Evolutionary conservation across 345 rosid genomes (phyloP), one percentile per base, ranked within the genome.

Genomic region (Arabis alpina): DNA sequence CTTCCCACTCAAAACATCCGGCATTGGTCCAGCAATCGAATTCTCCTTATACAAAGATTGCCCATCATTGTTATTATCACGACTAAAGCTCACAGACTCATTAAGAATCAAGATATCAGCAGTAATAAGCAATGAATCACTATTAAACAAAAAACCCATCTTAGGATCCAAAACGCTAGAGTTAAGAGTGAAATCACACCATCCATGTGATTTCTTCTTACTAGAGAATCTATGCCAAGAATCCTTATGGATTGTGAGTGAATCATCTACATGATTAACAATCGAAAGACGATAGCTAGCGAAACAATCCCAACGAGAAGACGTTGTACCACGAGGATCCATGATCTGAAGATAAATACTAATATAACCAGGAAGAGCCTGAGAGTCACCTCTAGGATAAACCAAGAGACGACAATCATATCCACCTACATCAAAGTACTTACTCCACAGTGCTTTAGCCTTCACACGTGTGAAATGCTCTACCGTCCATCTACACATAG

Each of bases 171-270:
- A 84, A 56, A 94, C 77, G 9, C 92, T 84, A 4, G 97, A 84
- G 30, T 87, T 84, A 56, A 95, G 92, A 3, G 97, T 85, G 80
- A 94, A 94, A 82, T 94, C 97, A 72, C 99, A 94, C 99, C 99
- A 94, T 4, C 99, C 99, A 72, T 94, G 99, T 12, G 99, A 91
- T 79, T 91, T 94, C 84, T 94, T 91, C 90, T 92, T 94, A 68
- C 80, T 82, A 2, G 98, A 94, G 78, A 94, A 91, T 0, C 98
- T 79, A 70, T 94, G 99, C 99, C 99, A 94, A n/a, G 98, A 91
- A 82, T 92, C 99, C 41, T 90, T 91, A 50, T 92, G 97, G 62
- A 94, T 92, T 10, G 92, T 82, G 73, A 89, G 89, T 52, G 98
- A 88, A 66, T 92, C 97, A 15, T 94, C 98, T 12, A 81, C 67